Conservation (phyloP, 2,329 filamentous ascomycete genomes). For the Xylariaceae sp. region DNA sequence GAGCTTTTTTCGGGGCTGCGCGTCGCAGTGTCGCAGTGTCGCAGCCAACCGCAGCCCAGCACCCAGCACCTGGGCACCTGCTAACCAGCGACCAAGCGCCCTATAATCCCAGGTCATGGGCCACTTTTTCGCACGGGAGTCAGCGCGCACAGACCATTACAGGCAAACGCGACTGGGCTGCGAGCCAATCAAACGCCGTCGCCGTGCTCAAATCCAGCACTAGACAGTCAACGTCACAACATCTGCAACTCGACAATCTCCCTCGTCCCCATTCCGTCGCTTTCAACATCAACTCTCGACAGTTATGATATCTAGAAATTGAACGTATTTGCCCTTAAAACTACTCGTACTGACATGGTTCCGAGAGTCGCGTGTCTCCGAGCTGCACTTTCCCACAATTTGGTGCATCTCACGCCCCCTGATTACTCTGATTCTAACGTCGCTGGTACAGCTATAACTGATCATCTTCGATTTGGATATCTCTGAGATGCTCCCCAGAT, state of each 20-base stretch:
- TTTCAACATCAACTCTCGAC: conserved; percentile 25
- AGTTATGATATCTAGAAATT: conserved; percentile 8
- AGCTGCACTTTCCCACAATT: conserved; percentile 22
- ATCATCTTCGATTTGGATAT: conserved; percentile 27
- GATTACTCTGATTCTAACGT: conserved; percentile 4
- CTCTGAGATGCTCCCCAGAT: conserved; percentile 25
- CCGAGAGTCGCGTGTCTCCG: conserved; percentile 20
- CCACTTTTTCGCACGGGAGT: too few species aligned
- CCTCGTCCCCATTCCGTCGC: conserved; percentile 21
- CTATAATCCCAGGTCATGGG: too few species aligned
- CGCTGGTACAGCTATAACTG: conserved; percentile 16
- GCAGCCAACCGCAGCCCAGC: background rate
- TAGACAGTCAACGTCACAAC: conserved; percentile 27
- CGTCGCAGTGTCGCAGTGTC: conserved; percentile 12
- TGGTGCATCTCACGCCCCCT: conserved; percentile 5
- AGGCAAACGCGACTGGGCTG: conserved; percentile 15
- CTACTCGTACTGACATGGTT: conserved; percentile 1
- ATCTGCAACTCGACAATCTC: conserved; percentile 25
- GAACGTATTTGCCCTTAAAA: conserved; percentile 5
- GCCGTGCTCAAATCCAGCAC: conserved; percentile 3
- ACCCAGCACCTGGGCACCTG: conserved; percentile 5
- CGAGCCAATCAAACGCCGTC: conserved; percentile 24
- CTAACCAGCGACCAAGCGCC: too few species aligned
- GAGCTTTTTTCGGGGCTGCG: conserved; percentile 14
- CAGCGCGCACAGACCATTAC: conserved; percentile 22